Conservation (phyloP, 2,329 filamentous ascomycete species). For the Allantophomopsis cytisporea region DNA sequence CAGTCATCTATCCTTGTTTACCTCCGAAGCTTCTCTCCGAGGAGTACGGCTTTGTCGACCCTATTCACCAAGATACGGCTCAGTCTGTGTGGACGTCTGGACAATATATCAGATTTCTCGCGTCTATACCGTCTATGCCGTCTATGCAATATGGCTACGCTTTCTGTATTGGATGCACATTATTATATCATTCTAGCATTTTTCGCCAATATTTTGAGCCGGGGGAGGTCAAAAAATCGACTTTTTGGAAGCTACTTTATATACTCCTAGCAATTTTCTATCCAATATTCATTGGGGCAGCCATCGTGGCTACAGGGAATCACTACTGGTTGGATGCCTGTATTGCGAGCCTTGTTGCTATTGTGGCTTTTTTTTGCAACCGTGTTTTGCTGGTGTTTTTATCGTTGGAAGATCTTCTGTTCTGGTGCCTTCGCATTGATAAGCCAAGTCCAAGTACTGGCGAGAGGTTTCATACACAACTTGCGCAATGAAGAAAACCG, state of each 20-base stretch:
- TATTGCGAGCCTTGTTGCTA: constrained; percentile 29
- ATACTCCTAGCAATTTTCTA: constrained; percentile 27
- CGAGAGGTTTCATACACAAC: constrained; percentile 10
- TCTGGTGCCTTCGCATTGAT: constrained; percentile 30
- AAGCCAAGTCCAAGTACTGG: constrained; percentile 36
- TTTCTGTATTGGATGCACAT: constrained; percentile 35
- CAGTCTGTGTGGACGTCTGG: constrained; percentile 35
- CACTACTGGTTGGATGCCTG: constrained; percentile 39
- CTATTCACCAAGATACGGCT: constrained; percentile 31
- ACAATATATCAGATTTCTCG: constrained; percentile 34
- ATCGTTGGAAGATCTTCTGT: constrained; percentile 32
- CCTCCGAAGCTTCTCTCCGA: constrained; percentile 34
- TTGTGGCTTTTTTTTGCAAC: constrained; percentile 30
- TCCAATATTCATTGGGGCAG: constrained; percentile 29
- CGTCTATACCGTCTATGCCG: constrained; percentile 37
- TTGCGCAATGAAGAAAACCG: too few relatives aligned
- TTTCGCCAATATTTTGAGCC: constrained; percentile 21
- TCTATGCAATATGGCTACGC: constrained; percentile 39
- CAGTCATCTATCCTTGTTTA: constrained; percentile 38
- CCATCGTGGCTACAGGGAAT: constrained; percentile 39
- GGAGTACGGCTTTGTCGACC: constrained; percentile 34
- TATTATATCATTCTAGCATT: constrained; percentile 37
- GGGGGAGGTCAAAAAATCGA: constrained; percentile 26
- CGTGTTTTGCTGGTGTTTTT: constrained; percentile 32
- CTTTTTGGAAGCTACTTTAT: constrained; percentile 29